These are phyloP conservation scores for Calocera cornea DNA, from an alignment of 768 basidiomycete species.

Conservation along the genomic window DNA sequence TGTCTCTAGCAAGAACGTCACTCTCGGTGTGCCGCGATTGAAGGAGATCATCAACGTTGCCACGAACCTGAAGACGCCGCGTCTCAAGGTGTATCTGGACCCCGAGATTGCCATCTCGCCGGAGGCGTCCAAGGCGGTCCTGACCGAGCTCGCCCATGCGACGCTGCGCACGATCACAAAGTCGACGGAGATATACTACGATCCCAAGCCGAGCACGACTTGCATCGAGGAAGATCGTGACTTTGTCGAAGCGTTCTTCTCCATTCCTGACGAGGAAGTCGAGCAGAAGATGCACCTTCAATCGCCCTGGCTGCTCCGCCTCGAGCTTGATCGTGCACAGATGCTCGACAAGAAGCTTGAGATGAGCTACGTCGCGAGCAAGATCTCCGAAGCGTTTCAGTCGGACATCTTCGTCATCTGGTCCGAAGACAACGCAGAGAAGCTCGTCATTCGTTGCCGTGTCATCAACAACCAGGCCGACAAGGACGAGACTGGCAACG, in stretches of 20 bases:
- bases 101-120: slow-evolving; percentile 50
- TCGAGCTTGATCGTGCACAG: slow-evolving; percentile 91
- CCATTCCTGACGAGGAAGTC: slow-evolving; percentile 94
- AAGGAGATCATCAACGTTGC: slow-evolving; percentile 99
- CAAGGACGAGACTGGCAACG: slow-evolving; percentile 68
- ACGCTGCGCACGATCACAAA: slow-evolving; percentile 88
- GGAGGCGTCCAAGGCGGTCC: slow-evolving; percentile 66
- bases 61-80: slow-evolving; percentile 95
- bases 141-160: slow-evolving; percentile 87
- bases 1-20: slow-evolving; percentile 99
- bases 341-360: slow-evolving; percentile 96
- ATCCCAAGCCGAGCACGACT: slow-evolving; percentile 80
- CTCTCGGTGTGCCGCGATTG: slow-evolving; percentile 94
- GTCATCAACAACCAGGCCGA: slow-evolving; percentile 63
- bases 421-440: slow-evolving; percentile 97
- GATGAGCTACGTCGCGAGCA: slow-evolving; percentile 86
- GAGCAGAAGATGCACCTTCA: slow-evolving; percentile 80
- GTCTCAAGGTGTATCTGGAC: slow-evolving; percentile 79
- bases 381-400: slow-evolving; percentile 89
- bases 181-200: slow-evolving; percentile 95
- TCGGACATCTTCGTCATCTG: slow-evolving; percentile 95
- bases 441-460: slow-evolving; percentile 92
- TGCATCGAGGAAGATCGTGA: slow-evolving; percentile 92
- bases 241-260: slow-evolving; percentile 98
- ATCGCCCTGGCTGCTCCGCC: slow-evolving; percentile 93